Conservation (phyloP, 2,329 filamentous ascomycete genomes). For the Curvularia sp. region DNA sequence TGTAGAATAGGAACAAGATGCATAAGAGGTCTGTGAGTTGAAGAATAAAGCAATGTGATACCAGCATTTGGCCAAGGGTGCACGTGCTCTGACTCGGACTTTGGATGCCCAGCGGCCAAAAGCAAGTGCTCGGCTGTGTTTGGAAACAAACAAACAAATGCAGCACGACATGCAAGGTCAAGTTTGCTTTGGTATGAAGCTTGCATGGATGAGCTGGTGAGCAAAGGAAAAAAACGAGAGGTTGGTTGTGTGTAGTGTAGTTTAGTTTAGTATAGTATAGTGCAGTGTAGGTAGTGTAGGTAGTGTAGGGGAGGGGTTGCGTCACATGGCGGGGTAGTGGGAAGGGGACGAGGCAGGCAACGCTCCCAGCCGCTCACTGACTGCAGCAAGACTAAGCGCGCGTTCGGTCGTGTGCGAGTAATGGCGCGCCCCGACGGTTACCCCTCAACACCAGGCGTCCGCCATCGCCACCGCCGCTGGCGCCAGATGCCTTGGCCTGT, state of each 20-base stretch:
- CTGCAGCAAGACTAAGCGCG: constrained; percentile 7
- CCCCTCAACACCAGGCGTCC: constrained; percentile 43
- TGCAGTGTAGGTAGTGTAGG: background rate
- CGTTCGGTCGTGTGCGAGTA: constrained; percentile 9
- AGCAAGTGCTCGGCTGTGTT: background rate
- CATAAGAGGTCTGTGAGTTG: background rate
- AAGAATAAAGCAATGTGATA: constrained; percentile 17
- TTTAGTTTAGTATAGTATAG: background rate
- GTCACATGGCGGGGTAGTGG: constrained; percentile 2
- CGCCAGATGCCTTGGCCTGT: constrained; percentile 30
- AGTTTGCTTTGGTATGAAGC: background rate
- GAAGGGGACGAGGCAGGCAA: background rate
- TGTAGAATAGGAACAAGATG: background rate
- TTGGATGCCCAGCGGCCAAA: background rate
- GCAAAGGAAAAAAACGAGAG: background rate
- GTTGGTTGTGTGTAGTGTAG: background rate
- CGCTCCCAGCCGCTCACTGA: constrained; percentile 2
- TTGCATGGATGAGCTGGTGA: background rate
- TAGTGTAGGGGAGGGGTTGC: background rate
- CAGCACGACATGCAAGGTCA: background rate
- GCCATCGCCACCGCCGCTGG: constrained; percentile 33
- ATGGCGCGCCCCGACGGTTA: constrained; percentile 7
- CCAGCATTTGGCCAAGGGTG: constrained; percentile 4
- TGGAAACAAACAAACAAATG: background rate
- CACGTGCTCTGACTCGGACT: background rate